phyloP scores from a whole-genome alignment of 768 basidiomycete species.

The Hypholoma sublateritium region DNA sequence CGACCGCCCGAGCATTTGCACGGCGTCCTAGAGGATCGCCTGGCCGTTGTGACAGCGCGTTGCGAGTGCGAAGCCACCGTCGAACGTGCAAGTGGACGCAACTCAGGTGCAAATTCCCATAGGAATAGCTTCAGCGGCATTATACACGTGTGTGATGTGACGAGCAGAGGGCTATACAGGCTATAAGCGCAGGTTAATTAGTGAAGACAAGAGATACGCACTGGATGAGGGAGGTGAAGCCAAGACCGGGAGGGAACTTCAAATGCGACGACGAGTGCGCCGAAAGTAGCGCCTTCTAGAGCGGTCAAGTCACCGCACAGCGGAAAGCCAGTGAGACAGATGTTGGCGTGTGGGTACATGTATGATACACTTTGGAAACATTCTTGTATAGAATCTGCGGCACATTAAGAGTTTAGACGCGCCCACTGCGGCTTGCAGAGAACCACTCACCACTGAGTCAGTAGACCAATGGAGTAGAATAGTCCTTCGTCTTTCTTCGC shows the following conservation, averaged over 20 bases:
- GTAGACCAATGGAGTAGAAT: constrained; percentile 86
- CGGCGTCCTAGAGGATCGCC: constrained; percentile 82
- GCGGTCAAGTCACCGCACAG: constrained; percentile 86
- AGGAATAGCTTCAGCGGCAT: constrained; percentile 92
- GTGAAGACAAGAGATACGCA: constrained; percentile 33
- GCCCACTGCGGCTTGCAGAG: not conserved
- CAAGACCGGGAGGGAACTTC: constrained; percentile 82
- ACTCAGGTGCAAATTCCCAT: constrained; percentile 83
- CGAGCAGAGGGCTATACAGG: constrained; percentile 58
- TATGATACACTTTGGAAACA: too few relatives aligned
- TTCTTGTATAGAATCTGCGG: constrained; percentile 89
- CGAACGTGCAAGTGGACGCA: constrained; percentile 45
- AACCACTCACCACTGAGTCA: constrained; percentile 63
- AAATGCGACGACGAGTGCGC: constrained; percentile 86
- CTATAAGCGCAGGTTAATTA: not conserved
- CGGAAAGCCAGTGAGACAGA: constrained; percentile 85
- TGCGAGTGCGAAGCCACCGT: constrained; percentile 87
- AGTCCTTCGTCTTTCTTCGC: constrained; percentile 82
- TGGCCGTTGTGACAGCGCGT: constrained; percentile 86
- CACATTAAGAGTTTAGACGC: not conserved
- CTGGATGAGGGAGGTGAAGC: constrained; percentile 86
- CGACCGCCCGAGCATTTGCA: constrained; percentile 78
- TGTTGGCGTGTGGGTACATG: constrained; percentile 86
- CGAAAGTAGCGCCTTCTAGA: constrained; percentile 86
- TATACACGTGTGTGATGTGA: constrained; percentile 85